These are phyloP conservation scores for Suillus occidentalis DNA, from an alignment of 768 basidiomycete genomes.

Conservation along the genomic window DNA sequence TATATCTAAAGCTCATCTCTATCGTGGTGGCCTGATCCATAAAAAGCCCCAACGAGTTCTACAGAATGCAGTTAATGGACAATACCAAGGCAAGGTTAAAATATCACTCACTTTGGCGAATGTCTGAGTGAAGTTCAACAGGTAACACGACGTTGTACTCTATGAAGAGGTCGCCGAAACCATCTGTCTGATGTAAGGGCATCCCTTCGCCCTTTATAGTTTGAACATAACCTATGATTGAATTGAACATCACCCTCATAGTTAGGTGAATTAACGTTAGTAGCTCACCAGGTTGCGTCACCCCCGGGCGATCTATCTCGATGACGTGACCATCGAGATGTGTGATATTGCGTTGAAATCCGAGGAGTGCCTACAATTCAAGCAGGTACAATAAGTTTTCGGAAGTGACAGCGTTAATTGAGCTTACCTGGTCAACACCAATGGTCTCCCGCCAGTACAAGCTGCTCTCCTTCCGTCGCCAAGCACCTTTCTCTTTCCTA, in stretches of 20 bases:
- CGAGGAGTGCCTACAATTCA: slow-evolving; percentile 76
- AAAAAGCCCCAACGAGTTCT: slow-evolving; percentile 61
- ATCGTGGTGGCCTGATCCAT: slow-evolving; percentile 29
- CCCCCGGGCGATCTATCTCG: slow-evolving; percentile 65
- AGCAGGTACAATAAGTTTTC: background rate
- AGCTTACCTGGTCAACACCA: slow-evolving; percentile 76
- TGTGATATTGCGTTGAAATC: slow-evolving; percentile 90
- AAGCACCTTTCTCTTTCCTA: slow-evolving; percentile 74
- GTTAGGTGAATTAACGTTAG: background rate
- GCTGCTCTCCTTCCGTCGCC: slow-evolving; percentile 86
- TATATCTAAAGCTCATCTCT: slow-evolving; percentile 41
- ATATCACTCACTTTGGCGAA: slow-evolving; percentile 68
- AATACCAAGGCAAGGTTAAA: background rate
- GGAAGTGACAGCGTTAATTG: background rate
- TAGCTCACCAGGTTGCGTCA: slow-evolving; percentile 85
- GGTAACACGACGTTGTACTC: slow-evolving; percentile 95
- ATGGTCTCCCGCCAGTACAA: slow-evolving; percentile 93
- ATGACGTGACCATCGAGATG: slow-evolving; percentile 89
- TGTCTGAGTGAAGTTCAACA: slow-evolving; percentile 60
- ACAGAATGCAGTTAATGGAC: slow-evolving; percentile 10
- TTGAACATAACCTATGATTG: slow-evolving; percentile 71
- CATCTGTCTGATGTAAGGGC: slow-evolving; percentile 60
- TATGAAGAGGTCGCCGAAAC: slow-evolving; percentile 82
- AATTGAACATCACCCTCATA: background rate
- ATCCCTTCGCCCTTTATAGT: slow-evolving; percentile 87